Percentiles rank a stretch among this genome's conserved stretches.
Evolutionary conservation across 2,329 filamentous ascomycete species (phyloP).

Genomic region (Neofusicoccum kwambonambiense): DNA sequence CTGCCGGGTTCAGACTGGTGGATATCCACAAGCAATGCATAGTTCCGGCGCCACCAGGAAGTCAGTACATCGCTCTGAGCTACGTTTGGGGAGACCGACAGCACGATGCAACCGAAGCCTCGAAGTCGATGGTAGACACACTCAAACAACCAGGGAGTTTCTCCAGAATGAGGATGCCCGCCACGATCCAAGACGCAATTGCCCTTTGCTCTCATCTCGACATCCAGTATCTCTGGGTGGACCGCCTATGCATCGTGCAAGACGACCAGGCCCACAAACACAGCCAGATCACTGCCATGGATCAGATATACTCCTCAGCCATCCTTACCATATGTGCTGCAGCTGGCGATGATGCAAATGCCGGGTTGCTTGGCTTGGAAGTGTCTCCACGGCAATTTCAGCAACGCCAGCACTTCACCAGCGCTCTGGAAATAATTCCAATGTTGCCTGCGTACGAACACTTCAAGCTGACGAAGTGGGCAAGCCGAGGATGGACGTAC

Average conservation of each 20-base stretch:
- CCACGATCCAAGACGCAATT: not conserved
- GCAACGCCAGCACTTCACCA: too few species aligned
- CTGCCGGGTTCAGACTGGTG: too few species aligned
- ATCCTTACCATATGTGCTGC: not conserved
- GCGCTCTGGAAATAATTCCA: too few species aligned
- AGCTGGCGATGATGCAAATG: not conserved
- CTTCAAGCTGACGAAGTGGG: too few species aligned
- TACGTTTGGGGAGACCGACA: conserved; percentile 4
- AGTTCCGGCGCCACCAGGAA: too few species aligned
- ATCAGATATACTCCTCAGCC: not conserved
- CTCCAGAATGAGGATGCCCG: not conserved
- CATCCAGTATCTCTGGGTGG: not conserved
- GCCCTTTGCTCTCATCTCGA: not conserved
- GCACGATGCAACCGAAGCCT: not conserved
- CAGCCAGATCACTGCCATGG: conserved; percentile 12
- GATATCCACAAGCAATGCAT: too few species aligned
- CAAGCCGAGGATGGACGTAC: too few species aligned
- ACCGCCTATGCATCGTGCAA: conserved; percentile 7
- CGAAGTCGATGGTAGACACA: not conserved
- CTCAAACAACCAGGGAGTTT: not conserved
- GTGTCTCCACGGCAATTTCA: too few species aligned
- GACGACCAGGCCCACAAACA: not conserved
- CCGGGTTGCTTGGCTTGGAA: not conserved
- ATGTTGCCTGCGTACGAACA: too few species aligned
- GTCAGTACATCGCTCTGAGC: conserved; percentile 5